These are phyloP conservation scores for Cercospora zeina DNA, from an alignment of 2,329 filamentous ascomycete genomes.

Conservation along the genomic window DNA sequence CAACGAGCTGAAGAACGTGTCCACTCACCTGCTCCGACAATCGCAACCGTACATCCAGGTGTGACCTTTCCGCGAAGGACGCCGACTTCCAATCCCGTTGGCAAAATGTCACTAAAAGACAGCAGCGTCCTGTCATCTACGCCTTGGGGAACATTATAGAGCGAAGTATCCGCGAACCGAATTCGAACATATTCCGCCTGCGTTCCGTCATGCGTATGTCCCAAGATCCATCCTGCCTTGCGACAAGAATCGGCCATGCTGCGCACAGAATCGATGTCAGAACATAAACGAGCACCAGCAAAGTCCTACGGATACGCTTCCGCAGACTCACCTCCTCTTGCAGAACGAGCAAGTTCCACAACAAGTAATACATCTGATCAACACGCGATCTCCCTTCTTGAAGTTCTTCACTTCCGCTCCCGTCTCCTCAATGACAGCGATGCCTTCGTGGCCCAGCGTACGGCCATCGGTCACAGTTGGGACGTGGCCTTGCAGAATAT, in stretches of 20 bases:
- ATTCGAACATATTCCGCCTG: constrained; percentile 60
- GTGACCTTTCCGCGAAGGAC: constrained; percentile 55
- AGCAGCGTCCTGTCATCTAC: constrained; percentile 50
- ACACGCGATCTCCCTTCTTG: constrained; percentile 53
- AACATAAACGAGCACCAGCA: background rate
- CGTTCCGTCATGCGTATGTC: constrained; percentile 56
- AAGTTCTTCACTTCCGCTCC: constrained; percentile 52
- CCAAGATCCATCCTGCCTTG: constrained; percentile 57
- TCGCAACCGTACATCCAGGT: constrained; percentile 55
- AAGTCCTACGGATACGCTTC: no score
- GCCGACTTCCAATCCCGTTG: constrained; percentile 59
- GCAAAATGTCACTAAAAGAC: constrained; percentile 58
- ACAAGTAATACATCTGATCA: constrained; percentile 49
- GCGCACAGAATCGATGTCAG: constrained; percentile 22
- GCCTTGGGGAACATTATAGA: constrained; percentile 49
- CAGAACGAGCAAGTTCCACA: constrained; percentile 57
- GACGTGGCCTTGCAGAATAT: constrained; percentile 58
- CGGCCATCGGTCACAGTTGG: constrained; percentile 50
- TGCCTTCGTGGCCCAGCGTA: constrained; percentile 57
- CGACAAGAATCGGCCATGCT: constrained; percentile 57
- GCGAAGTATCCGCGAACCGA: constrained; percentile 52
- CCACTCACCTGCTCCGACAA: constrained; percentile 51
- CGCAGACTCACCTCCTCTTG: constrained; percentile 34
- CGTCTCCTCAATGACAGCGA: constrained; percentile 51
- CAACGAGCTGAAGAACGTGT: background rate